phyloP scores from a whole-genome alignment of 2,329 filamentous ascomycete species.

The Paraconiothyrium sp. region DNA sequence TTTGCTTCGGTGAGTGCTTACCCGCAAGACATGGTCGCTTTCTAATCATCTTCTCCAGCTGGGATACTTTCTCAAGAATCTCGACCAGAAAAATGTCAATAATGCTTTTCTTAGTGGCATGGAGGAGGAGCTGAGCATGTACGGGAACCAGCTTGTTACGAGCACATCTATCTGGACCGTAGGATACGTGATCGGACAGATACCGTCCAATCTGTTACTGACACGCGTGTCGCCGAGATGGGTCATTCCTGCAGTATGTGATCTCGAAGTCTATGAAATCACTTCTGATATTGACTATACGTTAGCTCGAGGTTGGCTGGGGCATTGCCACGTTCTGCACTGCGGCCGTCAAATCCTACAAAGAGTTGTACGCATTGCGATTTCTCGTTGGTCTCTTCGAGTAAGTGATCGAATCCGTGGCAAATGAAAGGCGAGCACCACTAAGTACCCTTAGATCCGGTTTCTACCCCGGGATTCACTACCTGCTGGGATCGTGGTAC shows the following conservation, averaged over 20 bases:
- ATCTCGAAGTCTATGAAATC: neutral
- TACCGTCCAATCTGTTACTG: neutral
- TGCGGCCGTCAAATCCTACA: conserved; percentile 6
- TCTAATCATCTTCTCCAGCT: neutral
- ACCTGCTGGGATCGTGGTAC: conserved; percentile 47
- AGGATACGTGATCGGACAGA: conserved; percentile 5
- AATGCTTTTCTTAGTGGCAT: conserved; percentile 10
- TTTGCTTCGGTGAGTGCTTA: conserved; percentile 10
- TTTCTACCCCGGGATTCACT: conserved; percentile 62
- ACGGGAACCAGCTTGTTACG: neutral
- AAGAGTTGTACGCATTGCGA: conserved; percentile 9
- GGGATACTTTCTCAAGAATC: conserved; percentile 12
- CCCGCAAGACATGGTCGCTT: neutral
- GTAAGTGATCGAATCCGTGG: conserved; percentile 50
- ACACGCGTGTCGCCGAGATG: conserved; percentile 1
- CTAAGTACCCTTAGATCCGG: conserved; percentile 65
- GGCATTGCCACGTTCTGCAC: conserved; percentile 12
- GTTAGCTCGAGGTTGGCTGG: conserved; percentile 11
- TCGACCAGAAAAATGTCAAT: conserved; percentile 8
- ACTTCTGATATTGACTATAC: neutral
- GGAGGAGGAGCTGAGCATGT: conserved; percentile 4
- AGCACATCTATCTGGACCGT: conserved; percentile 10
- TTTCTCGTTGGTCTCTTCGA: conserved; percentile 13
- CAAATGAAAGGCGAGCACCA: neutral
- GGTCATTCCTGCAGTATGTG: neutral